Evolutionary conservation across 2,329 filamentous ascomycete genomes (phyloP), one percentile per base, ranked within the genome.

Genomic region (Ophiostoma sp.): DNA sequence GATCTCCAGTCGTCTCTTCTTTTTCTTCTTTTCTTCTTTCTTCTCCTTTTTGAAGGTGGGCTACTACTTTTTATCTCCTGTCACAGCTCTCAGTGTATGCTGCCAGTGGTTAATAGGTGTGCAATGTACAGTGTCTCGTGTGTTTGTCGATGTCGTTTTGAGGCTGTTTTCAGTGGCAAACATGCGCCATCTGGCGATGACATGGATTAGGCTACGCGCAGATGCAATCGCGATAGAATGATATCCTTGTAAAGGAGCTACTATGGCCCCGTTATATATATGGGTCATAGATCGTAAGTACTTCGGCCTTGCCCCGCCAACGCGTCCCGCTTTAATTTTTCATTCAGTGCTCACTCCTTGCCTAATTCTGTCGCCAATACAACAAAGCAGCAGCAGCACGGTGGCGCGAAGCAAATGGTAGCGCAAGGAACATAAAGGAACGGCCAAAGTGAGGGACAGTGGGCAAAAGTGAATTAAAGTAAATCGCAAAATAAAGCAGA

Each of bases 11-110:
- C n/a, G 48, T n/a, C 13, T 52, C 20, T 52, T 52, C 20, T 39
- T 76, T 75, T 77, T 74, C 76, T 73, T 6, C 31, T 35, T 44
- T n/a, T 27, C 54, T 68, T n/a, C 20, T 67, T 39, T 27, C 3
- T n/a, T 3, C 35, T 17, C 15, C 20, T 39, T n/a, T 39, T 39
- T 2, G 54, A 64, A 27, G 33, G 20, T 41, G 23, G 23, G 10
- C 60, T 69, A 69, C 60, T 69, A 62, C 52, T 68, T 68, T 60
- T 68, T 62, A 1, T 1, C 36, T 41, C 39, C 65, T 44, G 65
- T 15, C 65, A 67, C 65, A 27, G 36, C 23, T 31, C n/a, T 41
- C 23, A 11, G 39, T 20, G 20, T 65, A 31, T 67, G 36, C 65
- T 67, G 65, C 65, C 64, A 15, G 36, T 66, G 64, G 31, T 27